These are phyloP conservation scores for Phytophthora idaei DNA, from an alignment of 352 stramenopile species.

Conservation along the genomic window DNA sequence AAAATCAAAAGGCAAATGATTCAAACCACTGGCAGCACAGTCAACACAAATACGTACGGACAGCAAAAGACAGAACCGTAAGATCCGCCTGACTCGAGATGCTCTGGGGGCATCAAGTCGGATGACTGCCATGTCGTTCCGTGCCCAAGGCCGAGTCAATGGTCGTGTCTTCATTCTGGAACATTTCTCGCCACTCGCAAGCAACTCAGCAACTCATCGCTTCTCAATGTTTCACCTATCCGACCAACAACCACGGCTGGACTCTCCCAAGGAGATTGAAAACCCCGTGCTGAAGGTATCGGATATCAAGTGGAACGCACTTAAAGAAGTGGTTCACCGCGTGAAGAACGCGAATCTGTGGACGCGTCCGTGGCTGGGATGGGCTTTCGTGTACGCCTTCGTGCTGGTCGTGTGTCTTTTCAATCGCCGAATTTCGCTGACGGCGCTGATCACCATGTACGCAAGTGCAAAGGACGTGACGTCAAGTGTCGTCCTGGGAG, in stretches of 20 bases:
- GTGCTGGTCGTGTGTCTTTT: background rate
- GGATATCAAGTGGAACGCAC: background rate
- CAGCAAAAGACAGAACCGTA: background rate
- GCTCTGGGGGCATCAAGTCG: background rate
- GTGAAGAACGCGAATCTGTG: background rate
- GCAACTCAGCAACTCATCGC: background rate
- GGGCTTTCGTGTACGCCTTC: background rate
- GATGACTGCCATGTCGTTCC: background rate
- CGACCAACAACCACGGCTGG: background rate
- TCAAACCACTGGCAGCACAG: background rate
- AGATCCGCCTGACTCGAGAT: background rate
- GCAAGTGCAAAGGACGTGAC: slow-evolving; percentile 27
- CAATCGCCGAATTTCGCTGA: background rate
- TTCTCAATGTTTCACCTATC: background rate
- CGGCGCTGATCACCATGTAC: slow-evolving; percentile 30
- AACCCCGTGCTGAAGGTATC: background rate
- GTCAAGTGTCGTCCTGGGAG: slow-evolving; percentile 14
- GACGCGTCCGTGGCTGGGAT: background rate
- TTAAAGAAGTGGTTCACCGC: background rate
- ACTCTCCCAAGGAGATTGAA: background rate
- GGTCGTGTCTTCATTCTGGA: background rate
- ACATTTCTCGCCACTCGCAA: background rate
- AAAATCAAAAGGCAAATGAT: background rate
- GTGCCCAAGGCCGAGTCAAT: background rate
- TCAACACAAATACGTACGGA: background rate